These are phyloP conservation scores for Centella asiatica DNA, from an alignment of 129 eudicot genomes.

Conservation along the genomic window DNA sequence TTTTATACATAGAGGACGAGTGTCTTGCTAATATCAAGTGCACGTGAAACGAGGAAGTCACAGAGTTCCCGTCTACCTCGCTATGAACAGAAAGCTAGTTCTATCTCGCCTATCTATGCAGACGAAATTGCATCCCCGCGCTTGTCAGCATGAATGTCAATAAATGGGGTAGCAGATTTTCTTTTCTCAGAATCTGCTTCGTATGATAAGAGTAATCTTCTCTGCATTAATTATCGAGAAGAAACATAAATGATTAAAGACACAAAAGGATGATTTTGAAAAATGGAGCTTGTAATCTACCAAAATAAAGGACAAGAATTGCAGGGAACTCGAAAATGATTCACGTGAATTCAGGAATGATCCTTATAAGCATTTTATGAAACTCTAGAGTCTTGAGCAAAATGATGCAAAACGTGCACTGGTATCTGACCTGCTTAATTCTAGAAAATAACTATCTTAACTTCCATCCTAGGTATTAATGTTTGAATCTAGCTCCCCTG, in stretches of 20 bases:
- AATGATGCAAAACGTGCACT: background rate
- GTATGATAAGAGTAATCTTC: slow-evolving; percentile 29
- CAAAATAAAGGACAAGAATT: background rate
- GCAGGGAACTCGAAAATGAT: background rate
- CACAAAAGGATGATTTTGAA: no score
- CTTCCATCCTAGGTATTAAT: background rate
- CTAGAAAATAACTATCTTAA: background rate
- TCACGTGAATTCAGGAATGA: no score
- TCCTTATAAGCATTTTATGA: background rate
- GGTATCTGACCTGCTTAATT: no score
- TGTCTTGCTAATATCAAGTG: background rate
- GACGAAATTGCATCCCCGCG: slow-evolving; percentile 18
- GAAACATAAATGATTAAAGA: background rate
- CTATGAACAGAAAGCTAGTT: background rate
- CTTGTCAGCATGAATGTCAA: slow-evolving; percentile 1
- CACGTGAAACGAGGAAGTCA: background rate
- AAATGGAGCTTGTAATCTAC: background rate
- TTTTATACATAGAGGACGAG: background rate
- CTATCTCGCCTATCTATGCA: slow-evolving; percentile 7
- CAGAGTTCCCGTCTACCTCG: background rate
- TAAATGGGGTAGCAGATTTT: slow-evolving; percentile 1
- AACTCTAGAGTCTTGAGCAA: background rate
- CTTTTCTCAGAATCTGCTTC: slow-evolving; percentile 14
- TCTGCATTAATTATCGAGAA: slow-evolving; percentile 23
- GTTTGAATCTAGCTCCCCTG: background rate